Base-by-base conservation (phyloP, 106 monocot species). In the Dendrobium catenatum region DNA sequence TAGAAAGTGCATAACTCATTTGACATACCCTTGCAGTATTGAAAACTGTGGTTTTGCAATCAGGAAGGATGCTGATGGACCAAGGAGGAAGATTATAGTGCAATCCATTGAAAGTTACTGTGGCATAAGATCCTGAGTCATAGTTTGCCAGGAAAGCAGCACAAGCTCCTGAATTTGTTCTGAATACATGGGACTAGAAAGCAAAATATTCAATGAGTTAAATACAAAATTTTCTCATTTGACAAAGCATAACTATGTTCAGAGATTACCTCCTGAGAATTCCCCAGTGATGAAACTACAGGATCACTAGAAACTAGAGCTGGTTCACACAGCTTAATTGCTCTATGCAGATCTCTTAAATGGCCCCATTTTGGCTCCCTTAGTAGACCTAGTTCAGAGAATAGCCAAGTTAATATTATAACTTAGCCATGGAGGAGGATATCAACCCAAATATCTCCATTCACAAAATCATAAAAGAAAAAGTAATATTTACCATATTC, bases 301-400 rank as follows among this genome's bases (percentile, higher is more conserved):
- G 95, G 99, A 88, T 95, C 90, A 42, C 88, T 84, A 77, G 88
- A 85, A 79, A 99, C 78, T 58, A 99, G 79, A 31, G 90, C 87
- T 51, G 89, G 88, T 83, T 95, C 99, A 76, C 90, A 92, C 37
- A 88, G 49, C 79, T 99, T 99, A 76, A 99, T 95, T 76, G 91
- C 93, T 90, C 83, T 93, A 77, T 99, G 99, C 19, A 99, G 78
- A 78, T 99, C 95, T 85, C 89, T 89, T 91, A 99, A 85, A 86
- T 99, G 99, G 5, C 95, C 99, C 99, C 95, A 99, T 85, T 99
- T 99, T 18, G 95, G 99, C 78, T 95, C 83, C 78, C 99, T 95
- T 58, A 86, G 47, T 20, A 99, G 77, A 80, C 99, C 99, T 99
- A 72, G 8, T 42, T 77, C 22, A 81, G 18, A 40, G 17, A 83